Base-by-base conservation (phyloP, 2,329 filamentous ascomycete genomes). In the Pseudogymnoascus sp. region DNA sequence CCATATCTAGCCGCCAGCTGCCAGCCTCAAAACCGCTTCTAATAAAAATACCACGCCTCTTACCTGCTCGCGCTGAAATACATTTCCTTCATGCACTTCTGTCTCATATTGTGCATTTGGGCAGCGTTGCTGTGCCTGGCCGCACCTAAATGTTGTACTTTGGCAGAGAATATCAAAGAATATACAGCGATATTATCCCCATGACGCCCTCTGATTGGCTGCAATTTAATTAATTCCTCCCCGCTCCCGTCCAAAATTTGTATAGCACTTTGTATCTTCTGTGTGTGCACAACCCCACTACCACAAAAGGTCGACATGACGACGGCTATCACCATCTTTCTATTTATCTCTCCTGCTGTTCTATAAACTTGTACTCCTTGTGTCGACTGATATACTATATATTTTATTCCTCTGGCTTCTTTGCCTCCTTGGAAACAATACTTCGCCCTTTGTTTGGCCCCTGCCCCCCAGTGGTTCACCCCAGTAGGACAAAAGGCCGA, bases 221-320 rank as follows among this genome's bases (percentile, higher is more conserved):
- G 42, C 18, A 18, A 18, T 31, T 18, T 15, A 7, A 18, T 18
- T 18, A 18, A 18, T 18, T 48, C 25, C 25, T 15, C 42, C 42
- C 42, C 42, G 42, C 42, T 29, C 42, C 25, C 5, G 6, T 10
- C 42, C 42, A 48, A 48, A 48, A 48, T 48, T 48, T 48, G 25
- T 29, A 48, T 31, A 9, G 42, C 25, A 48, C 25, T 48, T 40
- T 48, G 42, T 48, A 48, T 48, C 42, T 48, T 27, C 18, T 48
- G 37, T 48, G 42, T 48, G 42, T 48, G 42, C 42, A 45, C 42
- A 48, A 48, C 42, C 42, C 42, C 42, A 48, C 42, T 48, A 48
- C 42, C 42, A 48, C 42, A 48, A 48, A 48, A 48, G 42, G 42
- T 48, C 42, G 25, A 48, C 42, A 48, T 48, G 42, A 48, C 42